A percentile compares a stretch with the other conserved stretches of the same genome.
Conservation (phyloP, 345 rosid genomes). For the Hibiscus mutabilis region DNA sequence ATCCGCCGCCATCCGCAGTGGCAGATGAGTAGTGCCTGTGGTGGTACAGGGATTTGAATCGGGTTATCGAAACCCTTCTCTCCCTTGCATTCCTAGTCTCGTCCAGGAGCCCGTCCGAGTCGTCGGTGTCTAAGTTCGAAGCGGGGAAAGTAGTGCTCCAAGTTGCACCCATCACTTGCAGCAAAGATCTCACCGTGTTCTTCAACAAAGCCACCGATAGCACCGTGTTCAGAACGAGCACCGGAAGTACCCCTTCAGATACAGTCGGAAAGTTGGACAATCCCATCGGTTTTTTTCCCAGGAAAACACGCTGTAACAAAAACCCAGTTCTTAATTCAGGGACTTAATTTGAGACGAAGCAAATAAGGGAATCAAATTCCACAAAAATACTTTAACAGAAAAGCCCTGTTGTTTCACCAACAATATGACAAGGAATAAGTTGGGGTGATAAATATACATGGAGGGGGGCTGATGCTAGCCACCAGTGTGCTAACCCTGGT, state of each 20-base stretch:
- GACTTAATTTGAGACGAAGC: too few relatives aligned
- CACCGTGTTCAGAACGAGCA: constrained; percentile 60
- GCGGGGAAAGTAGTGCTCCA: neutral
- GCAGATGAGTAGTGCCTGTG: neutral
- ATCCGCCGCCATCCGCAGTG: constrained; percentile 19
- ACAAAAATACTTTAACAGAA: neutral
- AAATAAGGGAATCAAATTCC: neutral
- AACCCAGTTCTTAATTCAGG: too few relatives aligned
- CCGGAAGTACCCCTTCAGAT: constrained; percentile 56
- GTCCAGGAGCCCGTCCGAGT: constrained; percentile 12
- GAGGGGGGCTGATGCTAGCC: neutral
- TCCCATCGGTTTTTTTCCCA: constrained; percentile 38
- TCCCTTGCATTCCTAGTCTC: constrained; percentile 12
- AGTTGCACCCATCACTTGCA: constrained; percentile 20
- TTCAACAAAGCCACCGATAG: constrained; percentile 51
- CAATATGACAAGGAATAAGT: neutral
- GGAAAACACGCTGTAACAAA: too few relatives aligned
- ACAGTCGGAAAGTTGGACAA: constrained; percentile 54
- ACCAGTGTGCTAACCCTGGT: constrained; percentile 21
- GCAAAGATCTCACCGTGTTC: constrained; percentile 47
- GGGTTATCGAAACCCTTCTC: constrained; percentile 43
- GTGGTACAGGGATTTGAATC: constrained; percentile 40
- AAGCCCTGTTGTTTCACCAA: neutral
- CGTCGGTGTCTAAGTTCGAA: constrained; percentile 19
- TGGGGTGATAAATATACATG: constrained; percentile 11